phyloP scores from a whole-genome alignment of 495 filamentous ascomycete species.

The Penicillium flavigenum region DNA sequence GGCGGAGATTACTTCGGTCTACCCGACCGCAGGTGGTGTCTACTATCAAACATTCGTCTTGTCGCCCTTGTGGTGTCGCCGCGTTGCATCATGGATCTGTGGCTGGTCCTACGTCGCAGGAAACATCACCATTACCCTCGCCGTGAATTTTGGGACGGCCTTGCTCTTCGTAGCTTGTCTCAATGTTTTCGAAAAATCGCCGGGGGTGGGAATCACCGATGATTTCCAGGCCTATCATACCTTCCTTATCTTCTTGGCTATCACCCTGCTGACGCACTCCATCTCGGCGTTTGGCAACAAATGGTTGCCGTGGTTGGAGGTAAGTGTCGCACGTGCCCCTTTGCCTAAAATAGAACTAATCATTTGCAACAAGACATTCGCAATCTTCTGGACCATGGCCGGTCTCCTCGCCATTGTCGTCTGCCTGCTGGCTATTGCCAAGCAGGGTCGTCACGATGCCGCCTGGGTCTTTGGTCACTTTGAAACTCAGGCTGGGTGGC shows the following conservation, averaged over 20 bases:
- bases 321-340: constrained; percentile 41
- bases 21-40: constrained; percentile 62
- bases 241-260: constrained; percentile 57
- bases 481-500: constrained; percentile 54
- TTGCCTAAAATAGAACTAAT: constrained; percentile 41
- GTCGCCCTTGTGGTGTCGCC: constrained; percentile 50
- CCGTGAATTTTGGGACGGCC: constrained; percentile 35
- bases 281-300: constrained; percentile 32
- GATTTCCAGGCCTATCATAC: constrained; percentile 41
- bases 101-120: constrained; percentile 70
- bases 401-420: constrained; percentile 57
- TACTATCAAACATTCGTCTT: constrained; percentile 70
- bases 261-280: constrained; percentile 47
- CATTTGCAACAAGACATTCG: constrained; percentile 50
- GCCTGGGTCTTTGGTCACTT: constrained; percentile 59
- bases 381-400: constrained; percentile 59
- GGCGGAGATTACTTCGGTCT: constrained; percentile 69
- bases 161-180: constrained; percentile 28
- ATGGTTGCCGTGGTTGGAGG: constrained; percentile 39
- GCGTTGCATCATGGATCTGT: constrained; percentile 60
- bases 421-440: constrained; percentile 53
- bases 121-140: constrained; percentile 55
- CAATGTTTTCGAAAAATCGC: constrained; percentile 38
- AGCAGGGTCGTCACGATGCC: constrained; percentile 42
- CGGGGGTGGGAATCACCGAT: constrained; percentile 33